Evolutionary conservation across 2,329 filamentous ascomycete genomes (phyloP), one percentile per base, ranked within the genome.

Genomic region (Fusarium sp.): DNA sequence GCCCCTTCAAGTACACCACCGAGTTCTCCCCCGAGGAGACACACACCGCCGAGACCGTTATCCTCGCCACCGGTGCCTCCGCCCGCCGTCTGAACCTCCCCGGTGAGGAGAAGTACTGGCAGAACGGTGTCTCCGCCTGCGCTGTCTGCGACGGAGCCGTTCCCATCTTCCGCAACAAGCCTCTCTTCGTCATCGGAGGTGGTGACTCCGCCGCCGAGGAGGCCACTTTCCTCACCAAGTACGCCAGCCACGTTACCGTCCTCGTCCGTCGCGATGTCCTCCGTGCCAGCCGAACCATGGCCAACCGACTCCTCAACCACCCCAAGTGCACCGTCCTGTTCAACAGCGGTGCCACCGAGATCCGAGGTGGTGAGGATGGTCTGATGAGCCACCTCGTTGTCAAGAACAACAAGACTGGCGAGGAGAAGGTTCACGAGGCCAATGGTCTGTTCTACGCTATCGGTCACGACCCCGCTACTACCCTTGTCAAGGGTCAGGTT

Each of bases 131-230:
- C 79, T 96, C 92, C 55, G 96, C 96, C 52, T 99, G 96, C 82
- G 96, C 96, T 34, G 96, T 99, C 51, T 99, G 96, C 83, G 96
- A 99, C 79, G 96, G 96, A 70, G 96, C 94, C 52, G 91, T 98
- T 48, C 96, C 96, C 65, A 98, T 99, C 81, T 99, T 97, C 90
- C 89, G 95, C 75, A 94, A 98, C 82, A 97, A 97, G 87, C 95
- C 92, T 11, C 86, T 99, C 58, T 93, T 95, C 42, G 96, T 99
- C 52, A 98, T 99, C 71, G 96, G 96, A 70, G 97, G 96, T 70
- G 96, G 96, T 77, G 96, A 99, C 83, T 97, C 93, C 18, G 96
- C 96, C 20, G 96, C 97, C 29, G 97, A 99, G 83, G 96, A 99
- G 87, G 94, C 94, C 60, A 91, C 97, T 75, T 99, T 98, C 85